These are phyloP conservation scores for Artemisia tridentata DNA, from an alignment of 129 eudicot species.

Conservation along the genomic window DNA sequence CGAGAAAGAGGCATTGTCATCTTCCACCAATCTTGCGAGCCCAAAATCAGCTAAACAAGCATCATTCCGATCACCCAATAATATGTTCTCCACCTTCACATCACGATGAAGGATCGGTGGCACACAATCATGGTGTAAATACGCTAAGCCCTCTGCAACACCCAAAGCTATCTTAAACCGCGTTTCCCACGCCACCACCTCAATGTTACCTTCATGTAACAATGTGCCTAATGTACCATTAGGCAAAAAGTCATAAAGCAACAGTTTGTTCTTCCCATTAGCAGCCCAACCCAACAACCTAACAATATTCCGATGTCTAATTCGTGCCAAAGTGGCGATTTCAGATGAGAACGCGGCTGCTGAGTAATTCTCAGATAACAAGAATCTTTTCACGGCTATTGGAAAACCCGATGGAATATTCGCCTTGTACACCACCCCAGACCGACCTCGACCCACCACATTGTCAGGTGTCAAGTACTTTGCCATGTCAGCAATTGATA, in stretches of 20 bases:
- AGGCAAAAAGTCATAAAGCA: constrained; percentile 77
- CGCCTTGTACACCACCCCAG: constrained; percentile 71
- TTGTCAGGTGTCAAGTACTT: constrained; percentile 58
- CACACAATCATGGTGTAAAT: constrained; percentile 84
- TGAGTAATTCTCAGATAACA: constrained; percentile 53
- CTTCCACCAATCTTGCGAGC: constrained; percentile 80
- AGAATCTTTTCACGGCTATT: constrained; percentile 73
- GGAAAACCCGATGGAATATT: constrained; percentile 45
- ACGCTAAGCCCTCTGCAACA: constrained; percentile 87
- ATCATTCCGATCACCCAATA: constrained; percentile 77
- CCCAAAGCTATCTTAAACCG: constrained; percentile 89
- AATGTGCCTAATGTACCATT: constrained; percentile 71
- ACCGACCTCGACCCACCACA: constrained; percentile 68
- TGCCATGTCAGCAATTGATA: constrained; percentile 72
- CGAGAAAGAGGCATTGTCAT: constrained; percentile 51
- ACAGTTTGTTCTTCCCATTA: constrained; percentile 64
- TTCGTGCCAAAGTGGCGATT: constrained; percentile 74
- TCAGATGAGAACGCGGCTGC: constrained; percentile 78
- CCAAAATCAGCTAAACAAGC: constrained; percentile 88
- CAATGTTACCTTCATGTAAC: constrained; percentile 58
- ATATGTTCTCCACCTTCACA: constrained; percentile 75
- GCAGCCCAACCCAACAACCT: constrained; percentile 86
- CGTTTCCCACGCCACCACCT: constrained; percentile 62
- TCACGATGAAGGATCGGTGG: constrained; percentile 93
- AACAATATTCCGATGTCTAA: constrained; percentile 83